Evolutionary conservation across 495 filamentous ascomycete species (phyloP).

Genomic region (Aspergillus diversus): DNA sequence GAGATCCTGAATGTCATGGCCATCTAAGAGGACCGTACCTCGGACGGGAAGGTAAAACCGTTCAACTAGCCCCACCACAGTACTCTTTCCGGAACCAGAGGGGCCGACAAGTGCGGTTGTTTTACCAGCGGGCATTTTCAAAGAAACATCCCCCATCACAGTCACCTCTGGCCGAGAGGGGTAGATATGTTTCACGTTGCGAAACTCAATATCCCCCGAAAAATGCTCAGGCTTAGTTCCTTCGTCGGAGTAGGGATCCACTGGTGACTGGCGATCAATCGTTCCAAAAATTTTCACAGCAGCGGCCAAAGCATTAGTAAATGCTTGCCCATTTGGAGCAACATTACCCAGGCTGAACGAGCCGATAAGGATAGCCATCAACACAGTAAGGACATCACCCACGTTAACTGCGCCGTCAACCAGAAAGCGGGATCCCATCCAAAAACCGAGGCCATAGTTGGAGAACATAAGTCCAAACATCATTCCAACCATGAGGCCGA

Average conservation of each 20-base stretch:
- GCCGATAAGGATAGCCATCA: slow-evolving; percentile 89
- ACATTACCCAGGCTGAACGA: slow-evolving; percentile 91
- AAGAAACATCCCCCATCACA: slow-evolving; percentile 80
- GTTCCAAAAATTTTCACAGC: slow-evolving; percentile 89
- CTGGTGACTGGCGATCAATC: slow-evolving; percentile 86
- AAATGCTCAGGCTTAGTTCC: slow-evolving; percentile 73
- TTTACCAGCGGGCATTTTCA: slow-evolving; percentile 82
- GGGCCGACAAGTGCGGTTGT: slow-evolving; percentile 85
- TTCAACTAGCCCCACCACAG: slow-evolving; percentile 88
- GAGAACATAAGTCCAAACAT: slow-evolving; percentile 85
- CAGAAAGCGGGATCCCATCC: slow-evolving; percentile 85
- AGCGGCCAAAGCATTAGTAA: slow-evolving; percentile 79
- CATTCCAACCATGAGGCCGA: slow-evolving; percentile 76
- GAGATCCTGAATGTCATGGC: slow-evolving; percentile 75
- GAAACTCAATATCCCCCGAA: slow-evolving; percentile 79
- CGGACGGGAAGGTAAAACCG: slow-evolving; percentile 89
- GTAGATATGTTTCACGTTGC: slow-evolving; percentile 87
- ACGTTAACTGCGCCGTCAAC: slow-evolving; percentile 64
- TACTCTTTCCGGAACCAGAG: slow-evolving; percentile 89
- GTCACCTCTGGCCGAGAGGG: slow-evolving; percentile 88
- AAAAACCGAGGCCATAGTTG: slow-evolving; percentile 92
- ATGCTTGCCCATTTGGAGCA: slow-evolving; percentile 81
- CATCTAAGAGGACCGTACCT: slow-evolving; percentile 80
- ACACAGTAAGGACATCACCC: slow-evolving; percentile 67
- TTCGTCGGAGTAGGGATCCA: slow-evolving; percentile 74